These are phyloP conservation scores for Volutella citrinella DNA, from an alignment of 2,329 filamentous ascomycete genomes.

Conservation along the genomic window DNA sequence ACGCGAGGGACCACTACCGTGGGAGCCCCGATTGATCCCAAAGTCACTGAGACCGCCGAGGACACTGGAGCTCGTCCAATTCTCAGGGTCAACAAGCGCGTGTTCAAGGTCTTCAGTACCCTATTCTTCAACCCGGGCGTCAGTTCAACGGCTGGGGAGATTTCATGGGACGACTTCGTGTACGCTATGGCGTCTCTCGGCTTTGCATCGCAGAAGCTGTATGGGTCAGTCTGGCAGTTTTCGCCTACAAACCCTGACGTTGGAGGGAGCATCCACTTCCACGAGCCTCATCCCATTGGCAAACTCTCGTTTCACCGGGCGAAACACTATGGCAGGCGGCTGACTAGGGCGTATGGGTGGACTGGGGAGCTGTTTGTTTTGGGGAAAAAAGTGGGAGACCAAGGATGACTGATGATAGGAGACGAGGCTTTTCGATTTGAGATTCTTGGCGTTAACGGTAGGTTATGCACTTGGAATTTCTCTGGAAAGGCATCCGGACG, in stretches of 20 bases:
- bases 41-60: no score
- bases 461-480: no score
- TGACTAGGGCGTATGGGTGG: conserved; percentile 52
- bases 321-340: conserved; percentile 44
- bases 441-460: no score
- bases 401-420: no score
- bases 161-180: conserved; percentile 53
- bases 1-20: conserved; percentile 7
- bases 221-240: conserved; percentile 62
- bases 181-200: conserved; percentile 49
- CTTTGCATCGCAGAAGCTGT: conserved; percentile 53
- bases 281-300: conserved; percentile 54
- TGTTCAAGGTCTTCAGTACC: conserved; percentile 33
- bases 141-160: conserved; percentile 41
- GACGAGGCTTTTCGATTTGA: no score
- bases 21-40: background rate
- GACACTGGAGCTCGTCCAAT: conserved; percentile 5
- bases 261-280: conserved; percentile 53
- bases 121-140: conserved; percentile 40
- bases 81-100: conserved; percentile 28
- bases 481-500: no score
- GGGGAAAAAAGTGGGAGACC: no score
- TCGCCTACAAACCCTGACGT: conserved; percentile 38
- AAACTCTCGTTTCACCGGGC: conserved; percentile 50
- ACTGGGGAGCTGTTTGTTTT: conserved; percentile 40